Evolutionary conservation across 176 grass and related monocot species (phyloP), one percentile per base, ranked within the genome.

Genomic region (Musa troglodytarum): DNA sequence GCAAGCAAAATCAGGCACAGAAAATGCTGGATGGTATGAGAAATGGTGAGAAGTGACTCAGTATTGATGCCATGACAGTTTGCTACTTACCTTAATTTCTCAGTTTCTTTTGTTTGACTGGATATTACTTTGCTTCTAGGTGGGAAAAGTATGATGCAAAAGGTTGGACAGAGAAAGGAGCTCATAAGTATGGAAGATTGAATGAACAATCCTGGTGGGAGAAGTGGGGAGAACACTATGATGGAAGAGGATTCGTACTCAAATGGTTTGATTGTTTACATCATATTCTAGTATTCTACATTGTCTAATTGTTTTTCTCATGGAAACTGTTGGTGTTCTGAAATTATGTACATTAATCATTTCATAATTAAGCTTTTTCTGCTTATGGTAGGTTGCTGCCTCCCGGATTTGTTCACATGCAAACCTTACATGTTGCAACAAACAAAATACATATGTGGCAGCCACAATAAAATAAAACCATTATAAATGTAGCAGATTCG

Each of bases 91-190:
- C 26, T 28, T 61, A 26, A 53, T 82, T 79, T 77, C 9, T 0
- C 79, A 81, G 19, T 17, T 65, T 24, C 9, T 87, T 21, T 49
- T 76, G 51, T 51, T 20, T 64, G 14, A 8, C 16, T 69, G 25
- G 13, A 66, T 83, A 19, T 43, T 82, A 21, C 68, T 17, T 58
- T 74, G 56, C 19, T 82, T 25, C 61, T 78, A 98, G 95, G 95
- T 99, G 95, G 95, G 95, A 99, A 73, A 99, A 99, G 80, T 91
- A 99, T 74, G 95, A 99, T 85, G 95, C 88, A 54, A 99, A 99
- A 87, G 95, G 95, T 73, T 94, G 84, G 88, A 94, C 95, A 11
- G 95, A 99, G 68, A 99, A 99, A 91, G 88, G 90, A 76, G 95
- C 95, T 55, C 88, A 99, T 78, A 99, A 99, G 76, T 99, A 99